Conservation (phyloP, 31 red algal genomes). For the Endocladia muricata region DNA sequence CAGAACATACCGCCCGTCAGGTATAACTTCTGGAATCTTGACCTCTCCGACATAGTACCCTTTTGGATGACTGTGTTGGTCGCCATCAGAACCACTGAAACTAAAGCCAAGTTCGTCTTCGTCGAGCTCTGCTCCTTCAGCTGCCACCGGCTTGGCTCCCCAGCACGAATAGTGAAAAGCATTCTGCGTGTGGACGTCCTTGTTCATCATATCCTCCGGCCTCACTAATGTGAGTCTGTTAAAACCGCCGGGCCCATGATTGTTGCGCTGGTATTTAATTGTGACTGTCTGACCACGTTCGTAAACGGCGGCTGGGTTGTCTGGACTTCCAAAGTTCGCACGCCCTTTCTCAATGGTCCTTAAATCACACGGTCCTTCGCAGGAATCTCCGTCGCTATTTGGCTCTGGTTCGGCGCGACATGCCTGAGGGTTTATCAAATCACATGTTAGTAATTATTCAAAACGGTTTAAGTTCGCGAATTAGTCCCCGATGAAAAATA, state of each 20-base stretch:
- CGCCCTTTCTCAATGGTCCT: neutral
- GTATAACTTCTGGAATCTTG: neutral
- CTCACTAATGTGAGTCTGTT: conserved; percentile 10
- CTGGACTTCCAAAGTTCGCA: neutral
- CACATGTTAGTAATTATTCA: neutral
- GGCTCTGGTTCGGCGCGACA: neutral
- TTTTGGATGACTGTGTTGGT: neutral
- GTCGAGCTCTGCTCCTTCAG: neutral
- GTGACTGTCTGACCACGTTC: conserved; percentile 4
- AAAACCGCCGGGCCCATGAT: conserved; percentile 24
- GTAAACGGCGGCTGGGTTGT: neutral
- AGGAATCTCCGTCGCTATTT: neutral
- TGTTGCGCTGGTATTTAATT: too few relatives aligned
- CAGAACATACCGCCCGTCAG: conserved; percentile 22
- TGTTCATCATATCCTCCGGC: neutral
- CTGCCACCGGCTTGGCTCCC: neutral
- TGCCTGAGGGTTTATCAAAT: neutral
- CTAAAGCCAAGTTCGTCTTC: neutral
- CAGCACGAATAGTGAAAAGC: too few relatives aligned
- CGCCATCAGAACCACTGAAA: neutral
- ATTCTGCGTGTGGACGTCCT: conserved; percentile 5
- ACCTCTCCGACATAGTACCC: neutral
- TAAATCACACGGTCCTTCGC: neutral
- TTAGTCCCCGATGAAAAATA: neutral
- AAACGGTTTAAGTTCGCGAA: neutral